Evolutionary conservation across 768 basidiomycete genomes (phyloP), one percentile per base, ranked within the genome.

Genomic region (Trametes gibbosa): DNA sequence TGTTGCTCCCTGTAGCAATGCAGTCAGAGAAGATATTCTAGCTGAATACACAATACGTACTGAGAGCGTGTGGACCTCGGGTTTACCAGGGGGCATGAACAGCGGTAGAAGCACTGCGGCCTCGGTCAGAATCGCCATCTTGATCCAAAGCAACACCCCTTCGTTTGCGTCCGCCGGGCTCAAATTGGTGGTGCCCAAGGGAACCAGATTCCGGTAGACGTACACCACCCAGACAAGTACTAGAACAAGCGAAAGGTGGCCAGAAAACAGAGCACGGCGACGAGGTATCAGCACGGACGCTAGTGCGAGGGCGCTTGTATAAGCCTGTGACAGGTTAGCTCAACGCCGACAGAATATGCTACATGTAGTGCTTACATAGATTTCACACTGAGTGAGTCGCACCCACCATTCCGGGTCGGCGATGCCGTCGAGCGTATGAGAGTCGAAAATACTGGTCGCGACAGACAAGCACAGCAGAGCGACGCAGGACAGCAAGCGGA

Each of bases 181-280:
- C 17, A 75, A 70, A 13, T 74, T 75, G 65, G 76, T 84, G 0
- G 84, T 86, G 8, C 76, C 69, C 12, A 87, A 66, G 14, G 87
- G 87, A 63, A 76, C 83, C 2, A 88, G 53, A 65, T 84, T 79
- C 23, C 86, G 78, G 63, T 83, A 85, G 25, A 71, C 69, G 63
- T 79, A 87, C 7, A 84, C 74, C 10, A 64, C 62, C 65, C 81
- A 80, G 5, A 74, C 74, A 35, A 74, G 67, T 17, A 84, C 62
- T 12, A 87, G 71, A 3, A 87, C 66, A 19, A 70, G 67, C 50
- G 76, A 77, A 61, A 83, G 67, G 64, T 87, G 86, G 12, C 69
- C 70, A 23, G 74, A 75, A 13, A 68, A 53, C n/a, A 66, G 64
- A 32, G 13, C 68, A 67, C 4, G 70, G 37, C 4, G 65, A 13